Conservation (phyloP, 2,329 filamentous ascomycete species). For the Fusarium sp. region DNA sequence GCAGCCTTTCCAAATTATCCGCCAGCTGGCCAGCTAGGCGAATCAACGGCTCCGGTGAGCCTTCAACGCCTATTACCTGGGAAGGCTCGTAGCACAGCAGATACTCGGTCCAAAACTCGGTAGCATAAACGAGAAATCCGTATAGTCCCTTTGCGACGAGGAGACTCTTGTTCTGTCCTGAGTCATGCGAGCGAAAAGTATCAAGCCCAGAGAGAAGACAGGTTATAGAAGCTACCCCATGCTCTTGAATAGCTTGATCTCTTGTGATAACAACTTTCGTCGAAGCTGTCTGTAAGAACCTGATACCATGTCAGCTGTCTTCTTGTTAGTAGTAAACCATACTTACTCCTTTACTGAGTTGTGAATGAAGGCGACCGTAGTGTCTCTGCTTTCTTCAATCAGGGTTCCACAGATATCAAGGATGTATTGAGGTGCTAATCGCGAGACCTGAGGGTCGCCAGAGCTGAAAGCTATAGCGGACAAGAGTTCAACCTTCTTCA, state of each 20-base stretch:
- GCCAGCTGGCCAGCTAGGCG: slow-evolving; percentile 2
- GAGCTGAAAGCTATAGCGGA: slow-evolving; percentile 26
- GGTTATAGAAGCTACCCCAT: neutral
- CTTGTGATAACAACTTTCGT: neutral
- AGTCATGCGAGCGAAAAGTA: neutral
- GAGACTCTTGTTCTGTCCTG: neutral
- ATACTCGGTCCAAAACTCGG: slow-evolving; percentile 31
- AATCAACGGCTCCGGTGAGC: neutral
- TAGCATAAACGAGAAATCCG: slow-evolving; percentile 26
- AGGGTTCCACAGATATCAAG: slow-evolving; percentile 3
- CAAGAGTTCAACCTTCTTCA: slow-evolving; percentile 10
- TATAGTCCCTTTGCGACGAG: slow-evolving; percentile 20
- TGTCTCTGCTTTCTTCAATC: slow-evolving; percentile 16
- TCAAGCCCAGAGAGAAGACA: slow-evolving; percentile 25
- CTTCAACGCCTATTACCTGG: too few relatives aligned
- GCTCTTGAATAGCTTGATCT: slow-evolving; percentile 4
- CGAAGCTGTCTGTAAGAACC: slow-evolving; percentile 16
- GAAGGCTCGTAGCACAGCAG: neutral
- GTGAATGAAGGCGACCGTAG: slow-evolving; percentile 26
- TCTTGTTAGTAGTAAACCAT: rapidly evolving
- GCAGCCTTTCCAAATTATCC: neutral
- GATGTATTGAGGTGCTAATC: slow-evolving; percentile 12
- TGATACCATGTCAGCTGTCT: neutral
- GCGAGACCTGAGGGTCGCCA: neutral
- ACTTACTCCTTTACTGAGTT: slow-evolving; percentile 35